A percentile compares a stretch with the other conserved stretches of the same genome.
phyloP scores from a whole-genome alignment of 2,329 filamentous ascomycete genomes.

The Diaporthe amygdali region DNA sequence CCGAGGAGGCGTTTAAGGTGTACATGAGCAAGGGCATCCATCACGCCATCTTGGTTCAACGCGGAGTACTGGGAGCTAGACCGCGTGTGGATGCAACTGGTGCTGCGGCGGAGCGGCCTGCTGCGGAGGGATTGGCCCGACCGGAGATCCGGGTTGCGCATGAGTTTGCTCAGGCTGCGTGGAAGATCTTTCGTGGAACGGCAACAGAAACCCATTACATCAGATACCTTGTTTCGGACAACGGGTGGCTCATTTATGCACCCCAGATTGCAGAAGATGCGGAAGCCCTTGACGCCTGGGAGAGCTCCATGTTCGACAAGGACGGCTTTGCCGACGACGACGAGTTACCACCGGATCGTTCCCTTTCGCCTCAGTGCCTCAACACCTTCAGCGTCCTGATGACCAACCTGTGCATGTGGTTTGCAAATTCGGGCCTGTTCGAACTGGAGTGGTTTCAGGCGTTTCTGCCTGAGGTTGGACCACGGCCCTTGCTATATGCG shows the following conservation, averaged over 20 bases:
- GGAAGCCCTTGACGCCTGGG: neutral
- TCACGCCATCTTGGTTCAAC: neutral
- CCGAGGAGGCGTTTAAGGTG: neutral
- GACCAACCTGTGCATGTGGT: neutral
- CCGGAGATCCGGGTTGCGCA: neutral
- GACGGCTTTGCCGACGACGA: no score
- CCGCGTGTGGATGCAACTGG: neutral
- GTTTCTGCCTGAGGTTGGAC: neutral
- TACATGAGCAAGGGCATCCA: neutral
- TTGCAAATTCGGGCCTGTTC: neutral
- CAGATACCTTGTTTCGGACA: neutral
- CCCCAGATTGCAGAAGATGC: neutral
- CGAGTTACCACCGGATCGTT: no score
- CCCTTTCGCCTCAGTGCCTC: neutral
- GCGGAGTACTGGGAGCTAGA: neutral
- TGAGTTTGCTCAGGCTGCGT: neutral
- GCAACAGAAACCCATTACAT: neutral
- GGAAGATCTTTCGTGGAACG: neutral
- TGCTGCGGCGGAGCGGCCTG: no score
- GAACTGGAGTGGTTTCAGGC: neutral
- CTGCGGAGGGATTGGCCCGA: neutral
- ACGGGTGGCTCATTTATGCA: neutral
- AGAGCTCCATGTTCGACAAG: neutral
- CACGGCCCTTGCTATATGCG: neutral
- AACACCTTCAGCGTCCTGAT: neutral